Base-by-base conservation (phyloP, 805 yeast species). In the Teunomyces funiuensis region DNA sequence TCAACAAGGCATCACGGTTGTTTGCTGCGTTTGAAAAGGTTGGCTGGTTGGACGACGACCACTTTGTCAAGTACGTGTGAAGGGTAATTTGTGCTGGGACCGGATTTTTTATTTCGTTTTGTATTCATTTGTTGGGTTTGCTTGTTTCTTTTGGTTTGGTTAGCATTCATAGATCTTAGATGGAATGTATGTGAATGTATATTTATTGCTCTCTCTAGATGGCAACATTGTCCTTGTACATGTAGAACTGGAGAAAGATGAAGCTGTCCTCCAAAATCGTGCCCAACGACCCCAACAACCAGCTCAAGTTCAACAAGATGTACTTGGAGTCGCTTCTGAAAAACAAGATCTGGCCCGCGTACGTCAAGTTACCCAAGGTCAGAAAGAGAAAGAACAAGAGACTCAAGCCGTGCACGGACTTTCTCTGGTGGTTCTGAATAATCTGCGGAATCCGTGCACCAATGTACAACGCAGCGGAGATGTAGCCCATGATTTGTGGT, bases 1-100 rank as follows among this genome's bases (percentile, higher is more conserved):
- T 91, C 33, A 93, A 93, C 65, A 93, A 93, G 64, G 97, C 97
- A 2, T 84, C 95, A 37, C 77, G 97, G 51, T 71, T 91, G 41
- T 91, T 79, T 68, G 95, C 91, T 19, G 88, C 97, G 16, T 93
- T 80, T 58, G 96, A 91, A 61, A 80, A 79, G 60, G 91, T 86
- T 34, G 97, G 97, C 30, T 88, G 97, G 91, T 80, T 91, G 50
- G 76, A 86, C 10, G 96, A 91, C 61, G 65, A 71, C 15, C 79
- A 82, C 64, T 88, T 88, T 41, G 42, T 47, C 38, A 37, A 52
- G 44, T 53, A 34, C 31, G 41, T 55, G 19, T 56, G 37, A 37
- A 10, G 14, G 18, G 11, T 34, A 5, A 22, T 20, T 19, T 7
- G 13, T 17, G 37, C 9, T 10, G 15, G 20, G 22, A 14, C n/a